Conservation (phyloP, 192 early-diverging fungal genomes). For the Oehlia diaphana region DNA sequence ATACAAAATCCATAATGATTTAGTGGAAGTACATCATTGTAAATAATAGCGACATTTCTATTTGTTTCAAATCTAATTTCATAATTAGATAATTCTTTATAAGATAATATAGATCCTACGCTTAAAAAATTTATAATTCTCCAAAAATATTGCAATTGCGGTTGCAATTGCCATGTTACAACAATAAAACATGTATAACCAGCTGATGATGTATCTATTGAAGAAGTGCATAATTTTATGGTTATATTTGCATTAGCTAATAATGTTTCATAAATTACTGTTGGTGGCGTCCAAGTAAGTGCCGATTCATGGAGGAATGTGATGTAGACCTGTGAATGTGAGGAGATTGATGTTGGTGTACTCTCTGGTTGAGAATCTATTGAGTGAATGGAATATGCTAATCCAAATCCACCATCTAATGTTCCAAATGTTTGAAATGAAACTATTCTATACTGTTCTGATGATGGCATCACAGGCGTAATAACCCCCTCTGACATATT, state of each 20-base stretch:
- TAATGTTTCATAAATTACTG: neutral
- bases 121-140: neutral
- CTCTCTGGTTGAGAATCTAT: neutral
- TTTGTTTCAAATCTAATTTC: neutral
- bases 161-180: neutral
- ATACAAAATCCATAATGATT: neutral
- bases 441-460: neutral
- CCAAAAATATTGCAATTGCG: neutral
- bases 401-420: neutral
- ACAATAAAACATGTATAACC: neutral
- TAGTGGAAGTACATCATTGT: neutral
- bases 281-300: neutral
- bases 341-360: neutral
- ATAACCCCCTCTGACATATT: neutral
- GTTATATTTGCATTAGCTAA: neutral
- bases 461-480: neutral
- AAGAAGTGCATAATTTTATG: neutral
- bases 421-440: neutral
- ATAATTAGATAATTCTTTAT: neutral
- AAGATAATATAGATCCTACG: neutral
- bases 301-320: neutral
- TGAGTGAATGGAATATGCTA: neutral
- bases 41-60: neutral
- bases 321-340: neutral
- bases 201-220: neutral